Conservation (phyloP, 345 rosid species). For the Arabis hirsuta region DNA sequence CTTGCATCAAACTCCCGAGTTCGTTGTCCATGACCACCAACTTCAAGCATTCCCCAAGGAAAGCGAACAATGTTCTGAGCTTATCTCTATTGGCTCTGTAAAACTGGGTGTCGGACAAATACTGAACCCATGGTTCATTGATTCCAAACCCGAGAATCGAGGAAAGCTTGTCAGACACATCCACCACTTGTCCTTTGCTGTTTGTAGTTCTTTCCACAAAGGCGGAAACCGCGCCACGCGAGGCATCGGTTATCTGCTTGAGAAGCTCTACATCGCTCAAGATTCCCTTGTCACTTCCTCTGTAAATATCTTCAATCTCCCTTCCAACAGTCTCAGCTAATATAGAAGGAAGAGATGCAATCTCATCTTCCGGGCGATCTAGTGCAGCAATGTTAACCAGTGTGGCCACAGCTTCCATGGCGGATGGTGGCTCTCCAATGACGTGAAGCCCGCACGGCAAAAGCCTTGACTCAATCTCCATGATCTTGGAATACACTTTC, state of each 20-base stretch:
- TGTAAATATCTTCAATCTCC: slow-evolving; percentile 80
- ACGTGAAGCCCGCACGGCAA: slow-evolving; percentile 96
- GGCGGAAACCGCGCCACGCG: slow-evolving; percentile 84
- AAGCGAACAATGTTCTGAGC: slow-evolving; percentile 74
- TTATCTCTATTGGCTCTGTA: slow-evolving; percentile 87
- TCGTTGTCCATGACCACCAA: slow-evolving; percentile 93
- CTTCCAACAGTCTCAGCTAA: slow-evolving; percentile 84
- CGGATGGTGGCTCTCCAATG: slow-evolving; percentile 98
- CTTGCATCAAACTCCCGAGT: slow-evolving; percentile 90
- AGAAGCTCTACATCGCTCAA: slow-evolving; percentile 97
- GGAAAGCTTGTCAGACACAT: slow-evolving; percentile 72
- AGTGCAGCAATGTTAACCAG: slow-evolving; percentile 93
- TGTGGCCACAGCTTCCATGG: slow-evolving; percentile 97
- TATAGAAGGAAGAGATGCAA: slow-evolving; percentile 74
- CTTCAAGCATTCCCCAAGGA: slow-evolving; percentile 88
- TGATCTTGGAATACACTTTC: slow-evolving; percentile 94
- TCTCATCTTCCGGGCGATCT: slow-evolving; percentile 85
- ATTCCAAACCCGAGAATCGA: slow-evolving; percentile 93
- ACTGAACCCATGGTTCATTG: slow-evolving; percentile 95
- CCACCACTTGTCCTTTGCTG: slow-evolving; percentile 87
- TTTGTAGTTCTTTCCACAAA: slow-evolving; percentile 83
- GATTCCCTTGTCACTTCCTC: slow-evolving; percentile 87
- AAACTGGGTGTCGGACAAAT: slow-evolving; percentile 82
- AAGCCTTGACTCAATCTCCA: slow-evolving; percentile 98
- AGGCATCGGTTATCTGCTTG: slow-evolving; percentile 87